phyloP scores from a whole-genome alignment of 169 alveolate species.

The Plasmodium sp. region DNA sequence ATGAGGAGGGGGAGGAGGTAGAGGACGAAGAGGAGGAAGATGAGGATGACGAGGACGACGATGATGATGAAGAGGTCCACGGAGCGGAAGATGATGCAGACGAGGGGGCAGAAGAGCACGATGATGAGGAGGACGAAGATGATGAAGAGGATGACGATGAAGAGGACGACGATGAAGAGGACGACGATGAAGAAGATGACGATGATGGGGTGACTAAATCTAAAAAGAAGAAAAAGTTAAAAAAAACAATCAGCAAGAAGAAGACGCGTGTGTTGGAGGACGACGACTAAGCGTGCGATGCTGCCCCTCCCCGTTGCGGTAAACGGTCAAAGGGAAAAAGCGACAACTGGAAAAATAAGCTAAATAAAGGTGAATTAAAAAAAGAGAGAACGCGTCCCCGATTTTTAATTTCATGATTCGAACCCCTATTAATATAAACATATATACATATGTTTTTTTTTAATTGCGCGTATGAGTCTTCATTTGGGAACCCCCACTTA shows the following conservation, averaged over 20 bases:
- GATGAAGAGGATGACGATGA: not conserved
- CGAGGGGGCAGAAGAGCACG: not conserved
- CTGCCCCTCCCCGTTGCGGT: not conserved
- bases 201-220: not conserved
- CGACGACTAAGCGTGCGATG: not conserved
- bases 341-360: not conserved
- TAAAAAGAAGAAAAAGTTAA: not conserved
- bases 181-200: not conserved
- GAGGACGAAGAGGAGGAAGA: slow-evolving; percentile 6
- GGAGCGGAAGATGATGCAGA: not conserved
- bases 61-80: not conserved
- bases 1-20: slow-evolving; percentile 51
- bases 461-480: not conserved
- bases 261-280: not conserved
- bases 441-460: not conserved
- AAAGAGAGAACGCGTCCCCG: not conserved
- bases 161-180: not conserved
- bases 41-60: not conserved
- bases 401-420: not conserved
- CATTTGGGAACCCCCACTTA: not conserved
- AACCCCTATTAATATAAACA: not conserved
- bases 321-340: not conserved
- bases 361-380: not conserved
- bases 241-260: slow-evolving; percentile 6
- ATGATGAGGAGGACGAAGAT: too few species aligned